Conservation (phyloP, 495 filamentous ascomycete genomes). For the Poronia punctata region DNA sequence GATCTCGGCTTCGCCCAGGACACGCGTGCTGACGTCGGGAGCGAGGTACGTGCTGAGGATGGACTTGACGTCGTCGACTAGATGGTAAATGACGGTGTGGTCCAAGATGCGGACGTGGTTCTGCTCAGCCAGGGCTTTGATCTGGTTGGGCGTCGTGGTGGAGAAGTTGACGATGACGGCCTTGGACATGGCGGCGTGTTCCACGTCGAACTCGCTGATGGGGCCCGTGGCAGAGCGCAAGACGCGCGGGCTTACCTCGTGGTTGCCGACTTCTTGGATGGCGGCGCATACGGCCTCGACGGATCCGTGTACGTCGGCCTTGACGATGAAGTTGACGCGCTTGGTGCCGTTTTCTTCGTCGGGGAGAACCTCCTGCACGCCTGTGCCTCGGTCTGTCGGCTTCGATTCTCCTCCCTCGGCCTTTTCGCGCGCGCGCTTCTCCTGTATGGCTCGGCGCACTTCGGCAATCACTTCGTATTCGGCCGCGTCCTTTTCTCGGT, state of each 20-base stretch:
- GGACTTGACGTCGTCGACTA: constrained; percentile 74
- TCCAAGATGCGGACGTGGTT: constrained; percentile 70
- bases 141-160: constrained; percentile 57
- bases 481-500: constrained; percentile 30
- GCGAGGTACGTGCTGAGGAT: constrained; percentile 60
- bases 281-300: constrained; percentile 81
- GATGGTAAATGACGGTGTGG: constrained; percentile 86
- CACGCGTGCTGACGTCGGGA: constrained; percentile 54
- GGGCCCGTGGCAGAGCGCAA: constrained; percentile 72
- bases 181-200: constrained; percentile 70
- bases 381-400: constrained; percentile 1
- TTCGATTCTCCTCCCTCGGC: constrained; percentile 3
- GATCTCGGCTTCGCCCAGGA: constrained; percentile 85
- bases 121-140: constrained; percentile 60
- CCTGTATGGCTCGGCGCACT: constrained; percentile 52
- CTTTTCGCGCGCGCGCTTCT: constrained; percentile 49
- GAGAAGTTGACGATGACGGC: constrained; percentile 82
- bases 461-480: constrained; percentile 77
- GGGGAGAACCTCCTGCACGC: constrained; percentile 12
- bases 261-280: constrained; percentile 68
- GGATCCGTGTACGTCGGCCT: constrained; percentile 87
- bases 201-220: constrained; percentile 79
- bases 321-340: constrained; percentile 75
- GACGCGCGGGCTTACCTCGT: constrained; percentile 71
- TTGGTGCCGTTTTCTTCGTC: constrained; percentile 47